These are phyloP conservation scores for Linum lewisii DNA, from an alignment of 345 rosid genomes.

Conservation along the genomic window DNA sequence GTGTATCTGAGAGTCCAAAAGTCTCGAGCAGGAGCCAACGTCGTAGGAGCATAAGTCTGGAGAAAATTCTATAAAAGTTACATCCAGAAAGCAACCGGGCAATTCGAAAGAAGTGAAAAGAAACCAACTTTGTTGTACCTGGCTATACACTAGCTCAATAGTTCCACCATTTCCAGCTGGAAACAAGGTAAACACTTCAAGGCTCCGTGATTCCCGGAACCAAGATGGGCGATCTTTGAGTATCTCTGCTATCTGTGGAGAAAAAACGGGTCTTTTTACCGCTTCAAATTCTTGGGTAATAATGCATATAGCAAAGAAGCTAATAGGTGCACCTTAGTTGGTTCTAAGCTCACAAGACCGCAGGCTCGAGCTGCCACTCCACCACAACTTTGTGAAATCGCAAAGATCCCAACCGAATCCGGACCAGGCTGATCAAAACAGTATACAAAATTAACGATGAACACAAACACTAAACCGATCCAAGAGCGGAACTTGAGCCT, in stretches of 20 bases:
- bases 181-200: conserved; percentile 90
- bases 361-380: conserved; percentile 99
- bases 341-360: conserved; percentile 98
- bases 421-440: conserved; percentile 95
- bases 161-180: conserved; percentile 95
- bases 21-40: conserved; percentile 97
- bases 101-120: conserved; percentile 3
- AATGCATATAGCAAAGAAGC: neutral
- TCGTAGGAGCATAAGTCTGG: conserved; percentile 93
- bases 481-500: neutral
- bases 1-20: conserved; percentile 98
- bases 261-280: too few relatives aligned
- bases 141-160: conserved; percentile 86
- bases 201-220: conserved; percentile 99
- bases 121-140: conserved; percentile 33
- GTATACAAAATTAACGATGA: neutral
- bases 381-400: conserved; percentile 97
- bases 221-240: conserved; percentile 97
- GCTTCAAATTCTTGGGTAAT: too few relatives aligned
- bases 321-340: conserved; percentile 49
- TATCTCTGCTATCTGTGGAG: conserved; percentile 83
- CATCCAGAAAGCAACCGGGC: neutral
- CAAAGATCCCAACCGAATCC: conserved; percentile 99
- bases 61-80: conserved; percentile 10
- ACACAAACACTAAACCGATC: neutral